These are phyloP conservation scores for Phalaenopsis equestris DNA, from an alignment of 106 monocot species.

Conservation along the genomic window DNA sequence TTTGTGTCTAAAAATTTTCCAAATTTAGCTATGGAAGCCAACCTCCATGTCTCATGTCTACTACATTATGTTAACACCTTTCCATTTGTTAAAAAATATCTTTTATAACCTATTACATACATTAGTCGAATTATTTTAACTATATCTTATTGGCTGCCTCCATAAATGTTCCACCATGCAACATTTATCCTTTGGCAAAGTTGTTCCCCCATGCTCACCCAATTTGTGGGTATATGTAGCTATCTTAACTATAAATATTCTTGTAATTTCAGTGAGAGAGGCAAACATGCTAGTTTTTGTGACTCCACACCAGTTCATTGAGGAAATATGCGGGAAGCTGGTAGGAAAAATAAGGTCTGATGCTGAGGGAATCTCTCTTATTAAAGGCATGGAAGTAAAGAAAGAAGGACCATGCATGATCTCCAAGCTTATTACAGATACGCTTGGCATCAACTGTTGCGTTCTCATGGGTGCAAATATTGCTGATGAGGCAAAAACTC, in stretches of 20 bases:
- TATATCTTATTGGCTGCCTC: no score
- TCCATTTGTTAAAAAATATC: no score
- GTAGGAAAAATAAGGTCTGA: constrained; percentile 50
- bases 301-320: constrained; percentile 79
- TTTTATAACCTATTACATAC: no score
- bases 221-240: neutral
- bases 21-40: no score
- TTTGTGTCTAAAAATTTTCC: no score
- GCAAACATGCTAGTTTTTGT: constrained; percentile 89
- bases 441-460: constrained; percentile 73
- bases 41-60: no score
- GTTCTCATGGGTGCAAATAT: constrained; percentile 97
- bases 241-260: neutral
- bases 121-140: no score
- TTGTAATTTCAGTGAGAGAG: constrained; percentile 47
- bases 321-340: constrained; percentile 66
- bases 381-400: constrained; percentile 96
- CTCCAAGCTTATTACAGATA: constrained; percentile 65
- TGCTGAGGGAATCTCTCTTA: constrained; percentile 77
- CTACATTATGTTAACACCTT: no score
- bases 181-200: neutral
- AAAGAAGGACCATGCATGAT: constrained; percentile 87
- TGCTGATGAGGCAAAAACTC: constrained; percentile 61
- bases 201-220: neutral
- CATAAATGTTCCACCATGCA: neutral